Percentiles rank a stretch among this genome's conserved stretches.
phyloP scores from a whole-genome alignment of 345 rosid species.

The Capsella bursapastoris region DNA sequence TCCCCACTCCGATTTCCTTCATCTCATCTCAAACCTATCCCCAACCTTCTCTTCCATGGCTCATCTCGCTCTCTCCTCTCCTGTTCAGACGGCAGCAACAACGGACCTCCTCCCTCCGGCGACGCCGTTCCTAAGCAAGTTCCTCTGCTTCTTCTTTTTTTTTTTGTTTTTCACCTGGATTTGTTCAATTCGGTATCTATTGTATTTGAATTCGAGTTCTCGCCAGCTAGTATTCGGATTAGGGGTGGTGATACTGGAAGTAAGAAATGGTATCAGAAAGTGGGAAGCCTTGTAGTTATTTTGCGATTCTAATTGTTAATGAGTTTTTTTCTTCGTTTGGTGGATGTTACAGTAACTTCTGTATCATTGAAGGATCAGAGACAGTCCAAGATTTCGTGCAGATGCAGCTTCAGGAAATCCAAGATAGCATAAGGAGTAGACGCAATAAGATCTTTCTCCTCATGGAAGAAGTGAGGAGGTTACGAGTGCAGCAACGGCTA shows the following conservation, averaged over 20 bases:
- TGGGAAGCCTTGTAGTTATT: neutral
- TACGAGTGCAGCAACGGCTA: conserved; percentile 80
- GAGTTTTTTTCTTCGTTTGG: neutral
- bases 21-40: conserved; percentile 35
- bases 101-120: conserved; percentile 51
- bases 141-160: neutral
- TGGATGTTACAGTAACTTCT: conserved; percentile 63
- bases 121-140: conserved; percentile 61
- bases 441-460: conserved; percentile 94
- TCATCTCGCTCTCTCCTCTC: conserved; percentile 40
- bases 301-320: neutral
- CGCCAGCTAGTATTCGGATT: neutral
- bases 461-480: conserved; percentile 98
- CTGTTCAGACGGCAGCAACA: conserved; percentile 48
- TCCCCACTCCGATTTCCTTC: conserved; percentile 37
- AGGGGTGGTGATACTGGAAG: conserved; percentile 21
- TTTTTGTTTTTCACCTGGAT: neutral
- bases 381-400: conserved; percentile 82
- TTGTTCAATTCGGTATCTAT: neutral
- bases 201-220: neutral
- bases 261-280: conserved; percentile 6
- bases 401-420: conserved; percentile 88
- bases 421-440: conserved; percentile 83
- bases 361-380: conserved; percentile 96
- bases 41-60: conserved; percentile 37